Conservation (phyloP, 2,329 filamentous ascomycete species). For the Fusarium ramigenum region DNA sequence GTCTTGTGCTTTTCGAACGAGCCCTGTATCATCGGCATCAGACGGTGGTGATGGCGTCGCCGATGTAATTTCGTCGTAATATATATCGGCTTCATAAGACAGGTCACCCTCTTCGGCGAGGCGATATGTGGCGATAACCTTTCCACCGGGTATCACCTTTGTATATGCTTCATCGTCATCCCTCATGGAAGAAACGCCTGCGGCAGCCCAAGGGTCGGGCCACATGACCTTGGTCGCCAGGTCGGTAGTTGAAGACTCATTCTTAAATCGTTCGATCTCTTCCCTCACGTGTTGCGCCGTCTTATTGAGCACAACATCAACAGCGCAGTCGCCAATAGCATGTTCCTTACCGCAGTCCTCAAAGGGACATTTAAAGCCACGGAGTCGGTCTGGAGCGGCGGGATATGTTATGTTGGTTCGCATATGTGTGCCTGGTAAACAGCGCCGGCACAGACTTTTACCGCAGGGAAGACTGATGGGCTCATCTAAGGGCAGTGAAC, state of each 20-base stretch:
- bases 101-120: slow-evolving; percentile 71
- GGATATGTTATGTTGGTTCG: slow-evolving; percentile 82
- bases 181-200: slow-evolving; percentile 53
- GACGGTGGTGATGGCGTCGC: slow-evolving; percentile 32
- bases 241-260: slow-evolving; percentile 34
- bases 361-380: slow-evolving; percentile 81
- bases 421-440: slow-evolving; percentile 72
- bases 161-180: slow-evolving; percentile 44
- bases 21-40: slow-evolving; percentile 43
- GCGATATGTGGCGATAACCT: slow-evolving; percentile 72
- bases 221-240: slow-evolving; percentile 53
- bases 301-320: slow-evolving; percentile 81
- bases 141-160: slow-evolving; percentile 61
- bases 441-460: slow-evolving; percentile 77
- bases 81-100: slow-evolving; percentile 63
- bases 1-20: slow-evolving; percentile 67
- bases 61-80: slow-evolving; percentile 52
- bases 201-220: slow-evolving; percentile 51
- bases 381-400: slow-evolving; percentile 69
- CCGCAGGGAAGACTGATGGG: slow-evolving; percentile 86
- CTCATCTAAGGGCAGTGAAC: slow-evolving; percentile 72
- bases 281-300: slow-evolving; percentile 68
- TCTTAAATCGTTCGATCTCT: slow-evolving; percentile 57
- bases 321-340: slow-evolving; percentile 77
- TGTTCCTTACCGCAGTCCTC: slow-evolving; percentile 74